Evolutionary conservation across 2,329 filamentous ascomycete genomes (phyloP).

Genomic region (Tolypocladium guangdongense): DNA sequence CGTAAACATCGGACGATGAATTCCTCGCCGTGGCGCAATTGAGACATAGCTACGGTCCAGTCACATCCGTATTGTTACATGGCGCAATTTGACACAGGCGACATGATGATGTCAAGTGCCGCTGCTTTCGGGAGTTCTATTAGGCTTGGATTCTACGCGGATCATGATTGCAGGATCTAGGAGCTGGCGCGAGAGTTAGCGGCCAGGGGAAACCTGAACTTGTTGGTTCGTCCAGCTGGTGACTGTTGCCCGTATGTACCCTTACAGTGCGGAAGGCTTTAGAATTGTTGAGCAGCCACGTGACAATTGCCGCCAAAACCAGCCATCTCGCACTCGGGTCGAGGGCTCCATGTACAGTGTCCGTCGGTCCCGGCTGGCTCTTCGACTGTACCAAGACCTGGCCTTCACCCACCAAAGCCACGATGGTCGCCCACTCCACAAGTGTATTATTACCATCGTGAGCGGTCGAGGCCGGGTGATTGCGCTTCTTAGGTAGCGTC

Average conservation of each 20-base stretch:
- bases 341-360: neutral
- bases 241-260: too few relatives aligned
- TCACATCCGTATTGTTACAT: too few relatives aligned
- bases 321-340: neutral
- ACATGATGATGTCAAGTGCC: neutral
- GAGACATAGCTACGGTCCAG: neutral
- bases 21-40: neutral
- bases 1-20: neutral
- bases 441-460: too few relatives aligned
- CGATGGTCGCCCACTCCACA: neutral
- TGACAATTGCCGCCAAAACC: neutral
- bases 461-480: neutral
- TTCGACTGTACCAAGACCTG: neutral
- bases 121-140: neutral
- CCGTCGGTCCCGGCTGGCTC: neutral
- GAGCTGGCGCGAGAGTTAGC: conserved; percentile 1
- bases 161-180: neutral
- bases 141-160: neutral
- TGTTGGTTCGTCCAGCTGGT: too few relatives aligned
- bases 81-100: neutral
- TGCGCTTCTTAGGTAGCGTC: neutral
- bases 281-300: neutral
- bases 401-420: neutral
- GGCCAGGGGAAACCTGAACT: conserved; percentile 1
- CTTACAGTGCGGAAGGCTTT: neutral